Evolutionary conservation across 2,329 filamentous ascomycete genomes (phyloP).

Genomic region (Diaporthe vaccinii): DNA sequence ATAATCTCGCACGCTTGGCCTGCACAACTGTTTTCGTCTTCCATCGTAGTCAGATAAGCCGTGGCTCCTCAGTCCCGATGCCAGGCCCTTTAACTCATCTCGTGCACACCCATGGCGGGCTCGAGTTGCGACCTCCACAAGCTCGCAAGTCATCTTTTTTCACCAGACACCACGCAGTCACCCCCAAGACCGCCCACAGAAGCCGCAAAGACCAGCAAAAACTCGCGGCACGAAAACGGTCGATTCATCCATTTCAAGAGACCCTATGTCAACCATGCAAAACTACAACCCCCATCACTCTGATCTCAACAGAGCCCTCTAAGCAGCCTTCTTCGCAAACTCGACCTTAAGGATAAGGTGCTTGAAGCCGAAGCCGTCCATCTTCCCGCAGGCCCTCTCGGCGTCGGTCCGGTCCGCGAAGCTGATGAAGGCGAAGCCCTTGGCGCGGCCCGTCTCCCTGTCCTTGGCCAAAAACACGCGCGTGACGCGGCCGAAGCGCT

Average conservation of each 20-base stretch:
- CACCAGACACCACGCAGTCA: too few relatives aligned
- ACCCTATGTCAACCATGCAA: slow-evolving; percentile 14
- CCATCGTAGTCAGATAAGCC: too few relatives aligned
- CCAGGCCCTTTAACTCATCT: neutral
- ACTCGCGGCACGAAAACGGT: neutral
- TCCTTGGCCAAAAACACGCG: slow-evolving; percentile 99
- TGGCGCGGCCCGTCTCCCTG: slow-evolving; percentile 93
- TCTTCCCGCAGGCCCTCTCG: slow-evolving; percentile 93
- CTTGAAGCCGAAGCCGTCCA: slow-evolving; percentile 95
- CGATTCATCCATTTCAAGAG: neutral
- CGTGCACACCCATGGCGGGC: neutral
- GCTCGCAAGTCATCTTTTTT: neutral
- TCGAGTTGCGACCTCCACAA: too few relatives aligned
- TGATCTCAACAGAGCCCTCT: slow-evolving; percentile 36
- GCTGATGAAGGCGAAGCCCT: slow-evolving; percentile 99
- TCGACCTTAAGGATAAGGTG: slow-evolving; percentile 89
- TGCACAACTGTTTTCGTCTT: too few relatives aligned
- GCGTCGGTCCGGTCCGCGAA: slow-evolving; percentile 93
- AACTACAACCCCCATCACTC: neutral
- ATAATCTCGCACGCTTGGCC: neutral
- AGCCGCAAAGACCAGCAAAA: neutral
- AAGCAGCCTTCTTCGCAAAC: slow-evolving; percentile 82
- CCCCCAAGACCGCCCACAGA: neutral
- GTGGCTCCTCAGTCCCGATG: too few relatives aligned
- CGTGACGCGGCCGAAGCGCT: slow-evolving; percentile 95